Evolutionary conservation across 73 alveolate species (phyloP).

Genomic region (Paramecium pentaurelia): DNA sequence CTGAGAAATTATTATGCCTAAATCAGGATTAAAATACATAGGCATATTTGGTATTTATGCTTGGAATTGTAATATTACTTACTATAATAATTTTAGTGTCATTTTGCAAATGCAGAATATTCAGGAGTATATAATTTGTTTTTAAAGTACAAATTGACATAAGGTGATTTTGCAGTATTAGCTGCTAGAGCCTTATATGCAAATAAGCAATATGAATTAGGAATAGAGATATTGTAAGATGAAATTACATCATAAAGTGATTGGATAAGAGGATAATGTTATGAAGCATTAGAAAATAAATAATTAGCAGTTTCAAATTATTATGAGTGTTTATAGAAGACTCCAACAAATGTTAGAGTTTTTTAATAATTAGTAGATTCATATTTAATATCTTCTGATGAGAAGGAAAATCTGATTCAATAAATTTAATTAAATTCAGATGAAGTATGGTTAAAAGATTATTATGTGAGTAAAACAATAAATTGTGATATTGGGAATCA

Average conservation of each 20-base stretch:
- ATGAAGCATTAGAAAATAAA: conserved; percentile 62
- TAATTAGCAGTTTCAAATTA: conserved; percentile 51
- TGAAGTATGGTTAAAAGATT: conserved; percentile 61
- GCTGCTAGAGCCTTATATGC: conserved; percentile 17
- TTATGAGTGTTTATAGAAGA: conserved; percentile 29
- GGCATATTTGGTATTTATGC: neutral
- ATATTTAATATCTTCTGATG: conserved; percentile 38
- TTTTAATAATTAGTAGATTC: conserved; percentile 50
- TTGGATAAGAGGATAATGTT: conserved; percentile 55
- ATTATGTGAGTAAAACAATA: conserved; percentile 28
- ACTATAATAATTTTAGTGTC: conserved; percentile 8
- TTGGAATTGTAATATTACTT: conserved; percentile 15
- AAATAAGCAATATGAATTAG: conserved; percentile 27
- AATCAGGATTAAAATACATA: neutral
- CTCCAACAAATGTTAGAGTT: conserved; percentile 60
- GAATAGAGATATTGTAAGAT: conserved; percentile 5
- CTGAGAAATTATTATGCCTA: conserved; percentile 24
- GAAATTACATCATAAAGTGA: neutral
- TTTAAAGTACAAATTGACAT: neutral
- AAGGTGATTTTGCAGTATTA: conserved; percentile 16
- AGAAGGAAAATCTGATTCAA: conserved; percentile 20
- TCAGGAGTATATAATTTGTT: conserved; percentile 23
- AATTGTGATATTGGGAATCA: neutral
- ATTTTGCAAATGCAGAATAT: neutral
- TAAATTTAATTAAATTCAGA: conserved; percentile 3